A percentile compares a stretch with the other conserved stretches of the same genome.
Conservation (phyloP, 768 basidiomycete species). For the Pisolithus orientalis region DNA sequence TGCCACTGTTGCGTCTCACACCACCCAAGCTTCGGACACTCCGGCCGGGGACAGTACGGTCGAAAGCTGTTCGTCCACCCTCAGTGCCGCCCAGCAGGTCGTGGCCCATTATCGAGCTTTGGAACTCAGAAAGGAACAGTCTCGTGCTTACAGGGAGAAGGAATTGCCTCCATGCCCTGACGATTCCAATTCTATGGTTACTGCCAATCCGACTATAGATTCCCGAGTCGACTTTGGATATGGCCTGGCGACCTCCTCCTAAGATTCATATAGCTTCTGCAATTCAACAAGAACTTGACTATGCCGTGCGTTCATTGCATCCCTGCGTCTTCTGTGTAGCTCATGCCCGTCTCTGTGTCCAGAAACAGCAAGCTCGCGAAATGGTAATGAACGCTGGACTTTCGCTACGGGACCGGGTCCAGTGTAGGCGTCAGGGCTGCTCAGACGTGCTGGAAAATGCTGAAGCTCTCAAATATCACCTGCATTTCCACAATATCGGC, state of each 20-base stretch:
- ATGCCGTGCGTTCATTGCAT: constrained; percentile 31
- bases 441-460: constrained; percentile 35
- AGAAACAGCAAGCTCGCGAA: constrained; percentile 21
- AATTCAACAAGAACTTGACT: constrained; percentile 29
- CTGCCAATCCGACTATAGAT: constrained; percentile 11
- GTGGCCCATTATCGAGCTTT: constrained; percentile 14
- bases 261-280: constrained; percentile 31
- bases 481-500: constrained; percentile 52
- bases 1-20: not conserved
- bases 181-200: constrained; percentile 22
- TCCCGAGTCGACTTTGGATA: constrained; percentile 16
- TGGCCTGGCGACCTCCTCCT: constrained; percentile 27
- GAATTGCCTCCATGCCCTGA: constrained; percentile 13
- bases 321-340: not conserved
- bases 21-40: not conserved
- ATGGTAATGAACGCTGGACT: constrained; percentile 24
- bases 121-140: not conserved
- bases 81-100: constrained; percentile 19
- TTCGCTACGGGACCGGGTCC: constrained; percentile 27
- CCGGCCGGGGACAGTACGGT: constrained; percentile 1
- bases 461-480: constrained; percentile 44
- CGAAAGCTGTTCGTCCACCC: not conserved
- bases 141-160: constrained; percentile 6
- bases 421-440: constrained; percentile 43
- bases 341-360: not conserved